phyloP scores from a whole-genome alignment of 2,329 filamentous ascomycete species.

The Orbilia blumenaviensis region DNA sequence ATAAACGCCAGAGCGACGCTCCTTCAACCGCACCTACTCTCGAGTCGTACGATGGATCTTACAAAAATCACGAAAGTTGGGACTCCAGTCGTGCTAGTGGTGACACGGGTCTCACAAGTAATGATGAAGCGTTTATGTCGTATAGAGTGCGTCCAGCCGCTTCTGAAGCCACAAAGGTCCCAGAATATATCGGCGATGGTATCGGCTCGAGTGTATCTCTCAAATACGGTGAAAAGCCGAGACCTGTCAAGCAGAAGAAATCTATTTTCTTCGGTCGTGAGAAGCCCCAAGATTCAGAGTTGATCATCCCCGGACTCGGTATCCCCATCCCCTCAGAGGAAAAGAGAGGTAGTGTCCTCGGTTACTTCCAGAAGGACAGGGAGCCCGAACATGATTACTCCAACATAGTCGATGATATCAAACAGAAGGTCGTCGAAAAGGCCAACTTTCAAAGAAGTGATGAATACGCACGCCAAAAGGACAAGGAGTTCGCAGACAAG shows the following conservation, averaged over 20 bases:
- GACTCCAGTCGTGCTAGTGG: slow-evolving; percentile 37
- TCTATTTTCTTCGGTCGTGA: background rate
- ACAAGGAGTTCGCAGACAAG: background rate
- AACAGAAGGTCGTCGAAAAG: background rate
- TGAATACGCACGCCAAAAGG: background rate
- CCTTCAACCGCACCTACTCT: slow-evolving; percentile 41
- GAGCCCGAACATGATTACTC: background rate
- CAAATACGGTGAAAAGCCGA: background rate
- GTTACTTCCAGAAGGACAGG: slow-evolving; percentile 1
- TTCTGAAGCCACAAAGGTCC: background rate
- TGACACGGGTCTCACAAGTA: slow-evolving; percentile 42
- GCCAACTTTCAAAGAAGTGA: background rate
- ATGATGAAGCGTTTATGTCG: slow-evolving; percentile 16
- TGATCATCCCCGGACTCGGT: background rate
- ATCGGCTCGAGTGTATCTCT: background rate
- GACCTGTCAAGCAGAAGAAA: background rate
- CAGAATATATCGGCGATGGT: background rate
- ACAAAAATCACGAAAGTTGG: slow-evolving; percentile 36
- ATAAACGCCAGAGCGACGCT: slow-evolving; percentile 15
- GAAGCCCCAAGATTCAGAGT: background rate
- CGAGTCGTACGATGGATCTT: slow-evolving; percentile 36
- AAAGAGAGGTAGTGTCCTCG: background rate
- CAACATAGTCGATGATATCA: background rate
- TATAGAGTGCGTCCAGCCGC: background rate
- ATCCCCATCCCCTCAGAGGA: background rate